Base-by-base conservation (phyloP, 805 yeast species). In the Candida verbasci region DNA sequence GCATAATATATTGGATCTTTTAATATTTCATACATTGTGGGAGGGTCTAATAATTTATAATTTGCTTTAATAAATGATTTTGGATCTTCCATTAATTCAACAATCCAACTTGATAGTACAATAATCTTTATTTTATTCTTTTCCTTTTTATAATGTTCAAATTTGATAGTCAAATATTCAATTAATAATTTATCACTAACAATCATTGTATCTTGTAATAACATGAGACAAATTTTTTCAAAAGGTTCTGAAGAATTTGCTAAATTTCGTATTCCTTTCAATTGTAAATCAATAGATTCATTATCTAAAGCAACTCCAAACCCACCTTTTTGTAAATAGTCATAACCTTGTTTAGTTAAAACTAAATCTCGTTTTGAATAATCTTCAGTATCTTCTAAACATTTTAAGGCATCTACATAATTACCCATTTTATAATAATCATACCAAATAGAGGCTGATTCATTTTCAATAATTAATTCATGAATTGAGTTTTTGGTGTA, bases 391-490 rank as follows among this genome's bases (percentile, higher is more conserved):
- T 41, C 35, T 6, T 52, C 56, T n/a, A 57, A 42, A 16, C 48
- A 53, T 1, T 53, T 44, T 31, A 86, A 60, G 0, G 96, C 96
- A 30, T 76, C 77, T 12, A 81, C 85, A 55, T 70, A 91, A 39
- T 74, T 56, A 2, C 66, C 66, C 53, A 62, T 45, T 37, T 52
- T 55, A 39, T 50, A 62, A 44, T 56, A 62, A 27, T 61, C 50
- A 38, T 72, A 74, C 96, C 97, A 86, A 3, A 89, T 79, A 17
- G 83, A 83, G 4, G 72, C 63, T 4, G 79, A 67, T 55, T 91
- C 97, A 49, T 82, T 73, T 24, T 71, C 71, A 9, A 86, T 64
- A 8, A 82, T 69, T 6, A 93, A 58, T 53, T 93, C 98, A 52
- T 72, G 84, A 8, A 93, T 76, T 33, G 68, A 68, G 4, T 60